Base-by-base conservation (phyloP, 768 basidiomycete species). In the Trichaptum fuscoviolaceum region DNA sequence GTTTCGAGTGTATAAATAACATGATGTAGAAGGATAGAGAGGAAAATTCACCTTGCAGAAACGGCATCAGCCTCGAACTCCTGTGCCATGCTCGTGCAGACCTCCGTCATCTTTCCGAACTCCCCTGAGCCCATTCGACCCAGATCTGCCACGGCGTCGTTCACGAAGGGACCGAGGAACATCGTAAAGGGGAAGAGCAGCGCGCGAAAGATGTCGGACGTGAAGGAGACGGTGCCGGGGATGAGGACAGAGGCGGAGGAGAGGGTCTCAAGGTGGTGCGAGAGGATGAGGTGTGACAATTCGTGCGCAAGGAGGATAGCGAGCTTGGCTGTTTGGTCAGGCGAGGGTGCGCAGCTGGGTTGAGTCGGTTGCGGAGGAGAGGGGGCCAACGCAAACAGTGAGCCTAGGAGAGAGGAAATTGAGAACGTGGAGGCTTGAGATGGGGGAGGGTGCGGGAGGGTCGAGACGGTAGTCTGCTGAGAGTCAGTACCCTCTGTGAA, bases 31-130 rank as follows among this genome's bases (percentile, higher is more conserved):
- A 25, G 42, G n/a, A 17, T 36, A 30, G 35, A 68, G 65, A 42
- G 59, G 24, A 52, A 23, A 57, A n/a, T 15, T 64, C 68, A 92
- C 92, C 93, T 83, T 7, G 90, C 84, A 15, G 93, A 95, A 42
- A 96, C 94, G 35, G 93, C 77, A 73, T 98, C 95, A 17, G 95
- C 96, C 75, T 99, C 96, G 17, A 92, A 85, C 75, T 99, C 96
- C 74, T 98, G 92, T 59, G 84, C 85, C 66, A 87, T 80, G 67
- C 86, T 92, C 60, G 89, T 93, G 73, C 94, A 96, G 63, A 85
- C 83, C 70, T 90, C 88, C 26, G 87, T 86, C 2, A 90, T 77
- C 74, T 87, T 90, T 62, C 82, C 80, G 52, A 96, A 80, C 72
- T 96, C 90, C 1, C 87, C 87, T 12, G 89, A 87, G 1, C 92